phyloP scores from a whole-genome alignment of 1,139 yeast genomes.

The Pichiaceae sp. region DNA sequence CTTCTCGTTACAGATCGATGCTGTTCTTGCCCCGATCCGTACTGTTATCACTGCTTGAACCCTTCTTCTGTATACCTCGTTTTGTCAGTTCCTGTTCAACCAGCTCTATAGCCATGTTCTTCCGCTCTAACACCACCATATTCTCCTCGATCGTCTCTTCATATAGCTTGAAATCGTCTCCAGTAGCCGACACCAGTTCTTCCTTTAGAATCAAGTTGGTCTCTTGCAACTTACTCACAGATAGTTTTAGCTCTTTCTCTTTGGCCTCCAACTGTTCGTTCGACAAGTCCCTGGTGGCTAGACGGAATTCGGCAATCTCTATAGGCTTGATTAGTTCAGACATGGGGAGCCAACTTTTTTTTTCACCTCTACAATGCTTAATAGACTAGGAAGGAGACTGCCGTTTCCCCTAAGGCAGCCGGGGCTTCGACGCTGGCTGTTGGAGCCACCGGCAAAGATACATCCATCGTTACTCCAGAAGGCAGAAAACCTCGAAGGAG shows the following conservation, averaged over 20 bases:
- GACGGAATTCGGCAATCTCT: conserved; percentile 27
- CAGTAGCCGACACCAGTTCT: conserved; percentile 3
- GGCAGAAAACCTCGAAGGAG: conserved; percentile 46
- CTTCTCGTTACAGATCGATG: not conserved
- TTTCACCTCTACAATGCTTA: not conserved
- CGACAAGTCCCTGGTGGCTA: conserved; percentile 27
- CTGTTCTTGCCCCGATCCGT: not conserved
- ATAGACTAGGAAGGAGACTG: too few relatives aligned
- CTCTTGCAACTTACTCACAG: conserved; percentile 26
- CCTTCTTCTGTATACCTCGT: conserved; percentile 6
- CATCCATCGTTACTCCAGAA: conserved; percentile 53
- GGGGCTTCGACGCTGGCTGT: too few relatives aligned
- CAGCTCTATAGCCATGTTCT: conserved; percentile 24
- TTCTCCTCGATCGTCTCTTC: conserved; percentile 11
- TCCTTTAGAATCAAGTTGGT: conserved; percentile 27
- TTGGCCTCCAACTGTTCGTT: conserved; percentile 23
- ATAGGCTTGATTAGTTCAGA: conserved; percentile 25
- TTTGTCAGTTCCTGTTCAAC: conserved; percentile 23
- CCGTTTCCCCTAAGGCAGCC: too few relatives aligned
- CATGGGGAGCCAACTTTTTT: conserved; percentile 8
- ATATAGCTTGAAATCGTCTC: conserved; percentile 11
- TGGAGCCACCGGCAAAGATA: too few relatives aligned
- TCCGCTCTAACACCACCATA: conserved; percentile 24
- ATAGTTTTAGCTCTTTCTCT: conserved; percentile 22
- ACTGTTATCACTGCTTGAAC: not conserved